Conservation (phyloP, 2,329 filamentous ascomycete species). For the Aspergillus brunneoviolaceus region DNA sequence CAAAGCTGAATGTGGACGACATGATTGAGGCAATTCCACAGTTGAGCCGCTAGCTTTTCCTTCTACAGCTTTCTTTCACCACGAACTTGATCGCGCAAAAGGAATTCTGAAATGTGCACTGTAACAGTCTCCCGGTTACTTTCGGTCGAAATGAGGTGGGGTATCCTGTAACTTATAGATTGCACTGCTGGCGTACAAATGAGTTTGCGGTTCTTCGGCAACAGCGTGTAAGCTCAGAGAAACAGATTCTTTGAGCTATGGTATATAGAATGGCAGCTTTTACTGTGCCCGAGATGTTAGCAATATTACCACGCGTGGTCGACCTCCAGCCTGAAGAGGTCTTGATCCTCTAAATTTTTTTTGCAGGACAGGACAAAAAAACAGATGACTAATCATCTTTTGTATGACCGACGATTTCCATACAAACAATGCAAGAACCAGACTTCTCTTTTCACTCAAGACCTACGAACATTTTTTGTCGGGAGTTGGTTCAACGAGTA, state of each 20-base stretch:
- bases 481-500: too few species aligned
- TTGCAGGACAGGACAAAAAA: background rate
- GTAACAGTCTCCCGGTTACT: background rate
- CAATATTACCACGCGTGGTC: background rate
- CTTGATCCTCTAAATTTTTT: background rate
- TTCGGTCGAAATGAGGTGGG: background rate
- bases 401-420: background rate
- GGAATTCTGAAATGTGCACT: too few species aligned
- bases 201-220: background rate
- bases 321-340: background rate
- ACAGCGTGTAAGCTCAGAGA: background rate
- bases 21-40: background rate
- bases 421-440: background rate
- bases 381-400: background rate
- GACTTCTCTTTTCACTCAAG: background rate
- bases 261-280: background rate
- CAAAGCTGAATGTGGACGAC: constrained; percentile 53
- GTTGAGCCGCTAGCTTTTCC: background rate
- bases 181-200: background rate
- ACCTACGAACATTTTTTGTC: too few species aligned
- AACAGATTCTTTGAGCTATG: background rate
- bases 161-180: background rate
- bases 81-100: too few species aligned
- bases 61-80: background rate
- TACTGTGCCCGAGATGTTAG: background rate